These are phyloP conservation scores for Podospora australis DNA, from an alignment of 495 filamentous ascomycete genomes.

Conservation along the genomic window DNA sequence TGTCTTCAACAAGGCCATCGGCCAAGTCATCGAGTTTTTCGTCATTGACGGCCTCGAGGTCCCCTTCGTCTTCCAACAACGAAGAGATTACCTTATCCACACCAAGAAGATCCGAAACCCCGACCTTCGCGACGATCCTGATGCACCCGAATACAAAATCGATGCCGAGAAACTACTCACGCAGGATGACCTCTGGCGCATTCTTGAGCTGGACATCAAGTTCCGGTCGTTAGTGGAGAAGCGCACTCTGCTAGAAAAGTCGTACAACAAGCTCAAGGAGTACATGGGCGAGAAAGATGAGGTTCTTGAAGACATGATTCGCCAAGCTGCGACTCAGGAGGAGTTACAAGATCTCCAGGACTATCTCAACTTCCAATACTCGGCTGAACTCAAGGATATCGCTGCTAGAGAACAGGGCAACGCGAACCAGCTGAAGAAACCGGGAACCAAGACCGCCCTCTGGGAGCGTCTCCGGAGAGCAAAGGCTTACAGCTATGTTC, in stretches of 20 bases:
- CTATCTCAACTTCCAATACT: constrained; percentile 93
- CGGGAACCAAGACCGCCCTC: constrained; percentile 64
- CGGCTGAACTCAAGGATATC: constrained; percentile 71
- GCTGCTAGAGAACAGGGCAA: constrained; percentile 49
- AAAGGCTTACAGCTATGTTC: constrained; percentile 74
- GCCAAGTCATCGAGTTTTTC: constrained; percentile 92
- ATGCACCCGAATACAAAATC: constrained; percentile 64
- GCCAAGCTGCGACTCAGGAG: constrained; percentile 71
- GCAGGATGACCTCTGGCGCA: constrained; percentile 89
- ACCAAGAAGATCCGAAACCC: constrained; percentile 67
- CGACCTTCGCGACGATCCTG: constrained; percentile 42
- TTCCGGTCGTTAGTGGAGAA: constrained; percentile 88
- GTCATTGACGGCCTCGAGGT: constrained; percentile 89
- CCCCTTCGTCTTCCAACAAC: constrained; percentile 95
- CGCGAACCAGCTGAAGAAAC: constrained; percentile 54
- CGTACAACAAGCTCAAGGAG: constrained; percentile 63
- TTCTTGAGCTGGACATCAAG: constrained; percentile 89
- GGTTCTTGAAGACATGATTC: constrained; percentile 74
- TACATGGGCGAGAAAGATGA: constrained; percentile 48
- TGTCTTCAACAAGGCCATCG: constrained; percentile 80
- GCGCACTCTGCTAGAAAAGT: constrained; percentile 70
- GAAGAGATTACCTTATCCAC: constrained; percentile 96
- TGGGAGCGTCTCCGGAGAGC: constrained; percentile 79
- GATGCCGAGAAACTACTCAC: constrained; percentile 82
- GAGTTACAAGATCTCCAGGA: constrained; percentile 95